phyloP scores from a whole-genome alignment of 2,329 filamentous ascomycete species.

The Arthrocladium fulminans region DNA sequence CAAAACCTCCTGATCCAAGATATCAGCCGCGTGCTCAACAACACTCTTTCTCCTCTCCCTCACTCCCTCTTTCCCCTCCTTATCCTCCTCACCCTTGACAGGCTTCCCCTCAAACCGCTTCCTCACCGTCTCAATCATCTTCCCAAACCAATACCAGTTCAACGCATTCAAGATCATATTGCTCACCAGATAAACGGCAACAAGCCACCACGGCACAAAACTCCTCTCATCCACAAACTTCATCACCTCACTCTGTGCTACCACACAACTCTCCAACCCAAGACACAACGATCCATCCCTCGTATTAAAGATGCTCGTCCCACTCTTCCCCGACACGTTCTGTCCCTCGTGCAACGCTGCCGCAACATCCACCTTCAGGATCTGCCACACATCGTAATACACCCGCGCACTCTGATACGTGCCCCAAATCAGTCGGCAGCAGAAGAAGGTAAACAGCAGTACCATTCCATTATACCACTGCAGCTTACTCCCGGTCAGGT shows the following conservation, averaged over 20 bases:
- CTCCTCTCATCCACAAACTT: slow-evolving; percentile 36
- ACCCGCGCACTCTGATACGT: slow-evolving; percentile 50
- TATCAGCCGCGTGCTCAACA: slow-evolving; percentile 19
- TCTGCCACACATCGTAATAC: slow-evolving; percentile 51
- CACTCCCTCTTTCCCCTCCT: slow-evolving; percentile 20
- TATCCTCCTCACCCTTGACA: slow-evolving; percentile 36
- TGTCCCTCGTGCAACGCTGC: slow-evolving; percentile 20
- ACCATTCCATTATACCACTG: slow-evolving; percentile 57
- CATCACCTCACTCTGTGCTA: slow-evolving; percentile 40
- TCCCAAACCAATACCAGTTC: slow-evolving; percentile 59
- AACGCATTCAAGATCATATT: slow-evolving; percentile 54
- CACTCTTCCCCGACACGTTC: slow-evolving; percentile 6
- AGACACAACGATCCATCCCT: slow-evolving; percentile 31
- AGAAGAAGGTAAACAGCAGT: slow-evolving; percentile 52
- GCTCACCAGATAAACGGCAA: slow-evolving; percentile 47
- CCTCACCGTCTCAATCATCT: slow-evolving; percentile 58
- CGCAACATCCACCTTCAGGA: slow-evolving; percentile 36
- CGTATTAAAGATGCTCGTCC: slow-evolving; percentile 15
- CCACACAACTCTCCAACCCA: slow-evolving; percentile 30
- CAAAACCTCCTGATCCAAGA: slow-evolving; percentile 24
- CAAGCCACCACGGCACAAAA: slow-evolving; percentile 50
- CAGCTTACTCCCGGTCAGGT: slow-evolving; percentile 51
- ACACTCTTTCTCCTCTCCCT: slow-evolving; percentile 20
- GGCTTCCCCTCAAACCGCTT: slow-evolving; percentile 50
- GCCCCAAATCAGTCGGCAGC: slow-evolving; percentile 55